Evolutionary conservation across 2,329 filamentous ascomycete species (phyloP), one percentile per base, ranked within the genome.

Genomic region (Fusarium siculi): DNA sequence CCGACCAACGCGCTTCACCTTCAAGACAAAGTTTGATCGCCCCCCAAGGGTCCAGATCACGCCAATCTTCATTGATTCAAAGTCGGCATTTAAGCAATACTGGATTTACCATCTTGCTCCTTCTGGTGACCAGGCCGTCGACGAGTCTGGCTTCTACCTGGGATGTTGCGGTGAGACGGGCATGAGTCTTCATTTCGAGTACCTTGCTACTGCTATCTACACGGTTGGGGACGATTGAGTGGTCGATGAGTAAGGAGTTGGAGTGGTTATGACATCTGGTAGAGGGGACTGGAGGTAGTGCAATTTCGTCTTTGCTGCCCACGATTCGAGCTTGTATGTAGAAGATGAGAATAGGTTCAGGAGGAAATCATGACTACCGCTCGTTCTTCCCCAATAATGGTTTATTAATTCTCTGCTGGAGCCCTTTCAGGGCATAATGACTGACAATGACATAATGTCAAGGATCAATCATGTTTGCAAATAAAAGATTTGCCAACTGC

Each of bases 241-340:
- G 4, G 2, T 21, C 5, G 0, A 18, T 34, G 30, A 4, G 11
- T 2, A 5, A 16, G 1, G 6, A 4, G 19, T 16, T n/a, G 0
- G 9, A 9, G n/a, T 9, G 25, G 5, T 5, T 7, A 47, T 30
- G 25, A 47, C 8, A 4, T 4, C 28, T 7, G 25, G 19, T 15
- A 10, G 6, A 21, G 5, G 12, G 11, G 25, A 2, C 0, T 7
- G 9, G 18, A 6, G 18, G 6, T 7, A 21, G 6, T 30, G 5
- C 14, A 4, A 47, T 47, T 4, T 15, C 4, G 9, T 46, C 18
- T 25, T 16, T 16, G 2, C 5, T 21, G 7, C 25, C 6, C 8
- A 9, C 5, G 25, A 16, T 7, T n/a, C 14, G 7, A 21, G 12
- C 12, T 10, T 21, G 12, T 21, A n/a, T 21, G 39, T 21, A n/a